Percentiles rank a stretch among this genome's conserved stretches.
These are phyloP conservation scores for Moricandia moricandioides DNA, from an alignment of 345 rosid genomes.

Conservation along the genomic window DNA sequence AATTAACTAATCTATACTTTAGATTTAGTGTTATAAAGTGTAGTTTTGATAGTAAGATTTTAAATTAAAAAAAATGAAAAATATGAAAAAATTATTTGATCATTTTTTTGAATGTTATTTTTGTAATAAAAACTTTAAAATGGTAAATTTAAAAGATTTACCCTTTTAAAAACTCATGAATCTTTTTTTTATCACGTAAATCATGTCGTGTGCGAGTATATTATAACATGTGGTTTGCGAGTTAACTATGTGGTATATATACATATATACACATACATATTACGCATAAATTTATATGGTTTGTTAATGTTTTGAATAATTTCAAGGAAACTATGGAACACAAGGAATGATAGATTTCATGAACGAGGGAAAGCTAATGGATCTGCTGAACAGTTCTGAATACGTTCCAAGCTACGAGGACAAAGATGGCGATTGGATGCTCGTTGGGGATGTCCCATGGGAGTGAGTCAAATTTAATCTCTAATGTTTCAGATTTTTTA, in stretches of 20 bases:
- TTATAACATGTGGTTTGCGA: too few species aligned
- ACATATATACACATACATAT: background rate
- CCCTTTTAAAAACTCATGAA: background rate
- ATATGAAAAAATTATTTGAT: too few species aligned
- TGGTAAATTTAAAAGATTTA: too few species aligned
- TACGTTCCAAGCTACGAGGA: constrained; percentile 96
- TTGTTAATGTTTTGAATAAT: constrained; percentile 20
- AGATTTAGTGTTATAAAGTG: too few species aligned
- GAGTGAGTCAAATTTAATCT: constrained; percentile 57
- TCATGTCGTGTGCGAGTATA: too few species aligned
- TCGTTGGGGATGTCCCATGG: constrained; percentile 99
- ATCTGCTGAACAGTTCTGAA: constrained; percentile 81
- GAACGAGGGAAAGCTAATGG: constrained; percentile 94
- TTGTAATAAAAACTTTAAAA: too few species aligned
- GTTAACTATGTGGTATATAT: background rate
- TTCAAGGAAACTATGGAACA: constrained; percentile 40
- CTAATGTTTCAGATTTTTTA: background rate
- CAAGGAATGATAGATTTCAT: constrained; percentile 97
- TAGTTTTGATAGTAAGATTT: too few species aligned
- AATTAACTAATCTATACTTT: too few species aligned
- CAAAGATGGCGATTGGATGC: constrained; percentile 99
- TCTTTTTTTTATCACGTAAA: background rate
- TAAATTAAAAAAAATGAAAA: too few species aligned
- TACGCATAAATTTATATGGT: constrained; percentile 21
- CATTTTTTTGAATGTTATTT: too few species aligned